Evolutionary conservation across 495 filamentous ascomycete genomes (phyloP).

Genomic region (Penicillium chermesinum): DNA sequence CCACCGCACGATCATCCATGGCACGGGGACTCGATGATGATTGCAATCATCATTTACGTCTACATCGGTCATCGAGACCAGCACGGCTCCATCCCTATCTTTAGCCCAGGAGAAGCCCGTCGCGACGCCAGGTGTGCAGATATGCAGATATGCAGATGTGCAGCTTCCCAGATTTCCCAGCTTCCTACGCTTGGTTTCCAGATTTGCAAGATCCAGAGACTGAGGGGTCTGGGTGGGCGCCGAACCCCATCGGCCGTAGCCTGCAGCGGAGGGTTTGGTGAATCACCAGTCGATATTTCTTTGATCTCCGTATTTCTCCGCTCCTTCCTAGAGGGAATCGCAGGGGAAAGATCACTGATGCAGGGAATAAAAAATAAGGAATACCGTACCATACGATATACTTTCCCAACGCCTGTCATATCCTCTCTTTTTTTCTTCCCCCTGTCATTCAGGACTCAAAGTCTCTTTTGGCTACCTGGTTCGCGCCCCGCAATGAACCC

Average conservation of each 20-base stretch:
- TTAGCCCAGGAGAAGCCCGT: too few relatives aligned
- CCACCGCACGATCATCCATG: constrained; percentile 21
- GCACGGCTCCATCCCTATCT: too few relatives aligned
- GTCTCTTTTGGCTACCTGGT: neutral
- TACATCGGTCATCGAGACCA: too few relatives aligned
- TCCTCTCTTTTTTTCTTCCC: constrained; percentile 4
- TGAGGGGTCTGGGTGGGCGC: neutral
- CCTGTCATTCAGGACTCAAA: constrained; percentile 8
- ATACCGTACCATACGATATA: too few relatives aligned
- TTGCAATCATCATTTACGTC: too few relatives aligned
- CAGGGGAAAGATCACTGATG: neutral
- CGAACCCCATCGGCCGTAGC: too few relatives aligned
- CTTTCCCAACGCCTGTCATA: neutral
- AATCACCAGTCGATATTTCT: neutral
- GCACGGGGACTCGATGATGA: constrained; percentile 20
- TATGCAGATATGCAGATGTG: too few relatives aligned
- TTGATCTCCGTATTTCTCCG: neutral
- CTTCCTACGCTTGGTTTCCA: too few relatives aligned
- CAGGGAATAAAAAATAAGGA: too few relatives aligned
- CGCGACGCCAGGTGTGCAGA: too few relatives aligned
- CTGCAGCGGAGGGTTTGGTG: neutral
- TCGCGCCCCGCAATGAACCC: constrained; percentile 6
- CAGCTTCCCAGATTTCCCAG: too few relatives aligned
- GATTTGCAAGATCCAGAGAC: too few relatives aligned
- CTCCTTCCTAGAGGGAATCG: neutral